Conservation (phyloP, 768 basidiomycete genomes). For the Lepiota venenata region DNA sequence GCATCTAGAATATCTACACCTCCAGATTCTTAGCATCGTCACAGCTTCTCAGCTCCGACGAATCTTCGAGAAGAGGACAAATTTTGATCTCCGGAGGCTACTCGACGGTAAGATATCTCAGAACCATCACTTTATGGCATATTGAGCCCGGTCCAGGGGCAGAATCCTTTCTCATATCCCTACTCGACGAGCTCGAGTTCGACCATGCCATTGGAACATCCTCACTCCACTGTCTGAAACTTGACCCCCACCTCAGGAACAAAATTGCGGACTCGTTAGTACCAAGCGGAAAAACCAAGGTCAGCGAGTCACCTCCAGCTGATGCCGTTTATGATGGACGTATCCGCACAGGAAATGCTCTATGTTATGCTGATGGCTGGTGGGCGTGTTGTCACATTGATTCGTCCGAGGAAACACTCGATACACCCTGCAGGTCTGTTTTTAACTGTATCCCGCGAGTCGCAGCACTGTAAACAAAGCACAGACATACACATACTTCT, state of each 20-base stretch:
- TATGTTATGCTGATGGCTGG: constrained; percentile 86
- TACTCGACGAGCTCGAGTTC: constrained; percentile 67
- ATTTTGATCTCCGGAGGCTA: constrained; percentile 84
- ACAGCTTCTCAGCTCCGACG: constrained; percentile 79
- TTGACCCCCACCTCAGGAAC: constrained; percentile 67
- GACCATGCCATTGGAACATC: constrained; percentile 84
- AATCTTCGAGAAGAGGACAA: constrained; percentile 86
- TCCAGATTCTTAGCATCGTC: constrained; percentile 90
- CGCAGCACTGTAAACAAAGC: background rate
- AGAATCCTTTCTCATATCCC: constrained; percentile 72
- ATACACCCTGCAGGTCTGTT: constrained; percentile 85
- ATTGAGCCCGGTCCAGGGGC: constrained; percentile 49
- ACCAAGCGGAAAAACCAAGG: constrained; percentile 79
- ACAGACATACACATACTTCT: constrained; percentile 89
- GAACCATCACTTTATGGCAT: background rate
- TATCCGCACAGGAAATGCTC: constrained; percentile 68
- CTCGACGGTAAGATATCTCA: constrained; percentile 47
- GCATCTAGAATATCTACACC: constrained; percentile 93
- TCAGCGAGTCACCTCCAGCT: constrained; percentile 22
- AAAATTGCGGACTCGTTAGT: constrained; percentile 79
- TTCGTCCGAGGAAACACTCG: constrained; percentile 89
- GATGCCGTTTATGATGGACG: background rate
- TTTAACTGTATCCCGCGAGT: background rate
- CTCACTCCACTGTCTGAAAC: constrained; percentile 74
- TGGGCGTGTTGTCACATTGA: constrained; percentile 78